phyloP scores from a whole-genome alignment of 2,329 filamentous ascomycete species.

The Pyricularia sp. region DNA sequence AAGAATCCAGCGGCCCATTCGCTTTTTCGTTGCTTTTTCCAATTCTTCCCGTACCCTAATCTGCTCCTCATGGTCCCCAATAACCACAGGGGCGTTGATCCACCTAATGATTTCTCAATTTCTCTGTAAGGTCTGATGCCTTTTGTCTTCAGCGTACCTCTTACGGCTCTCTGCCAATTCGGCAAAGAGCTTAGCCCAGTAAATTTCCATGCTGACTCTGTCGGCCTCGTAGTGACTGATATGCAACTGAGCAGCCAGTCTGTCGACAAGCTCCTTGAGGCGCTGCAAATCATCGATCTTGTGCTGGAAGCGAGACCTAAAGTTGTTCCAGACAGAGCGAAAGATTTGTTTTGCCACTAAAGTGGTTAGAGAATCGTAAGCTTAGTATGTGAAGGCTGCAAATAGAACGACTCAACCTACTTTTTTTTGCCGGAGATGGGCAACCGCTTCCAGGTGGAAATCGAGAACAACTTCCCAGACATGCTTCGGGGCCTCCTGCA shows the following conservation, averaged over 20 bases:
- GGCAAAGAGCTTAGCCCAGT: neutral
- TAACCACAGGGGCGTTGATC: neutral
- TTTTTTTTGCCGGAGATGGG: neutral
- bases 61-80: slow-evolving; percentile 6
- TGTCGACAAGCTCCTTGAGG: neutral
- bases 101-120: neutral
- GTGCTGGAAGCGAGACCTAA: too few species aligned
- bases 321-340: too few species aligned
- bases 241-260: neutral
- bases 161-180: neutral
- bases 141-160: neutral
- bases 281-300: too few species aligned
- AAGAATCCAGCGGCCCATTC: slow-evolving; percentile 14
- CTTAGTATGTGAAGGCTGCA: too few species aligned
- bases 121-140: neutral
- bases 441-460: neutral
- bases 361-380: too few species aligned
- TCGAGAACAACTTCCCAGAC: neutral
- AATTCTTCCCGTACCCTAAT: slow-evolving; percentile 7
- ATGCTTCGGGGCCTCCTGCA: neutral
- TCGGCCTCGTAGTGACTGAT: slow-evolving; percentile 11
- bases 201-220: neutral
- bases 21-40: slow-evolving; percentile 9
- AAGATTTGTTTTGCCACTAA: too few species aligned
- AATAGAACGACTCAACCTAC: neutral